A percentile compares a stretch with the other conserved stretches of the same genome.
These are phyloP conservation scores for Chlamydomonas incerta DNA, from an alignment of 139 green algal genomes.

Conservation along the genomic window DNA sequence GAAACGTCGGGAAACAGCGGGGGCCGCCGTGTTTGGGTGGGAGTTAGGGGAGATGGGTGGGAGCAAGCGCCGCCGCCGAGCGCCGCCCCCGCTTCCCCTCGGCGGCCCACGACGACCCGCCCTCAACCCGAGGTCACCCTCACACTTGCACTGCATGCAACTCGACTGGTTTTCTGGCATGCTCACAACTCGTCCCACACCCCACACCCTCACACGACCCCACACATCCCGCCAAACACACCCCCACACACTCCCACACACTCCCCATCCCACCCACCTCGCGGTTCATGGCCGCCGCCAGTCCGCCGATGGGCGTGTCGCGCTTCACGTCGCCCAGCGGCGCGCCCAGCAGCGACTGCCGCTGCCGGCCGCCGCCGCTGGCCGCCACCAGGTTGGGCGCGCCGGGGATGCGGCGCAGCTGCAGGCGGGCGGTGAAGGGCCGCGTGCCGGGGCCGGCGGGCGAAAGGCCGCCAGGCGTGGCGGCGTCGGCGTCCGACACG, in stretches of 20 bases:
- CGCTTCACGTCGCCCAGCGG: conserved; percentile 8
- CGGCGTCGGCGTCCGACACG: background rate
- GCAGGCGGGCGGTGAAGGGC: conserved; percentile 13
- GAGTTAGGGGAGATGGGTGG: too few relatives aligned
- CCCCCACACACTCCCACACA: background rate
- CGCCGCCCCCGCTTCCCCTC: too few relatives aligned
- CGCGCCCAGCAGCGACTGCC: conserved; percentile 1
- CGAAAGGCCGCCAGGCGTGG: too few relatives aligned
- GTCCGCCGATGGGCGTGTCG: background rate
- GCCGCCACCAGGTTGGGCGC: conserved; percentile 20
- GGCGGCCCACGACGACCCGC: too few relatives aligned
- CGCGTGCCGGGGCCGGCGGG: too few relatives aligned
- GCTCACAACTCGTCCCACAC: background rate
- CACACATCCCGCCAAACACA: background rate
- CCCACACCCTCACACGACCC: background rate
- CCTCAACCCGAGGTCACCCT: too few relatives aligned
- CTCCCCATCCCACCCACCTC: background rate
- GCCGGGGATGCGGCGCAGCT: conserved; percentile 20
- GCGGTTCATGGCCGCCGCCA: background rate
- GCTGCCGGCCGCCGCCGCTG: background rate
- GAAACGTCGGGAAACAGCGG: too few relatives aligned
- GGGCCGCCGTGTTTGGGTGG: too few relatives aligned
- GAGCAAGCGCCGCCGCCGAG: too few relatives aligned
- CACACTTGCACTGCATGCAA: background rate
- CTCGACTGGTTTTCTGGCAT: too few relatives aligned